Conservation (phyloP, 116 monocot genomes). For the Dioscorea cayenensis region DNA sequence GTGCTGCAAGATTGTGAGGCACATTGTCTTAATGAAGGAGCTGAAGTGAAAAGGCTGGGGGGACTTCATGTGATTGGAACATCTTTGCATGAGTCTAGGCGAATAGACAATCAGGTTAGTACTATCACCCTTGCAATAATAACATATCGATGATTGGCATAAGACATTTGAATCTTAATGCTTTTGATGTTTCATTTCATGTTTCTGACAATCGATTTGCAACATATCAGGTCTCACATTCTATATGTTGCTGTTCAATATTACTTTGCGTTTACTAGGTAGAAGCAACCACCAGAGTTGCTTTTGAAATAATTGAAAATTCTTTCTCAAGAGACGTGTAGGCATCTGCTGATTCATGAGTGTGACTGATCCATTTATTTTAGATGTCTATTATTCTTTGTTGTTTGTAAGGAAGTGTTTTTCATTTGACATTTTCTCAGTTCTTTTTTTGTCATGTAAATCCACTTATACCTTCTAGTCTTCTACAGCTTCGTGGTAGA, state of each 20-base stretch:
- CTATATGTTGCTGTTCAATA: too few species aligned
- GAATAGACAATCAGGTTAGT: conserved; percentile 95
- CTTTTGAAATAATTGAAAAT: neutral
- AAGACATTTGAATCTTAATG: neutral
- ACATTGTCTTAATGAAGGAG: conserved; percentile 77
- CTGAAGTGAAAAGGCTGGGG: conserved; percentile 80
- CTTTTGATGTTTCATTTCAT: too few species aligned
- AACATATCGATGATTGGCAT: neutral
- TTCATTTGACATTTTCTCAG: too few species aligned
- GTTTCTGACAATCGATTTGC: too few species aligned
- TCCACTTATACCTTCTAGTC: neutral
- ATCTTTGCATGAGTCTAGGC: conserved; percentile 93
- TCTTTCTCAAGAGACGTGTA: neutral
- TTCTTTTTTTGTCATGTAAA: neutral
- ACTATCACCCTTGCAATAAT: neutral
- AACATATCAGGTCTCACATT: too few species aligned
- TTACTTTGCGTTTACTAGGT: too few species aligned
- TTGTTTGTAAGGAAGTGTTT: too few species aligned
- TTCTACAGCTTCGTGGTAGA: conserved; percentile 84
- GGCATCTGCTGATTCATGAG: neutral
- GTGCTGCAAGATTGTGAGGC: conserved; percentile 83
- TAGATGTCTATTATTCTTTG: neutral
- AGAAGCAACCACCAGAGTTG: neutral
- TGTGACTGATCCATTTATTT: neutral
- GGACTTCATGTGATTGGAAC: conserved; percentile 99